These are phyloP conservation scores for Styphnolobium japonicum DNA, from an alignment of 306 rosid genomes.

Conservation along the genomic window DNA sequence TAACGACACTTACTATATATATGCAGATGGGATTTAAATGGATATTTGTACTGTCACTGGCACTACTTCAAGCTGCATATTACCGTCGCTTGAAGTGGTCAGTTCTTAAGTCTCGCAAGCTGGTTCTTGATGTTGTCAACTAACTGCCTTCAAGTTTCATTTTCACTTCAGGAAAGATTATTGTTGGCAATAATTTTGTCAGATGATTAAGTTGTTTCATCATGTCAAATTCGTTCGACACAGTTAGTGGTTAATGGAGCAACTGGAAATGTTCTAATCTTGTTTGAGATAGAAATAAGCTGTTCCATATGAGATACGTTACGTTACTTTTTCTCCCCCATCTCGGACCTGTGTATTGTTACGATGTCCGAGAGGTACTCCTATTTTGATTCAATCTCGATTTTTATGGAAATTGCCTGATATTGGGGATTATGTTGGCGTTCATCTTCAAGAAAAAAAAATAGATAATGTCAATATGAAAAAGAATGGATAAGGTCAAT, in stretches of 20 bases:
- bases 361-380: background rate
- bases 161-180: constrained; percentile 37
- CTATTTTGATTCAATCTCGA: background rate
- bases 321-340: background rate
- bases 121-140: constrained; percentile 95
- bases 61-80: constrained; percentile 90
- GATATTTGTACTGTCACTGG: constrained; percentile 92
- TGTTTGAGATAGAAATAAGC: constrained; percentile 38
- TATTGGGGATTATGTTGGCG: background rate
- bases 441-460: background rate
- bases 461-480: too few relatives aligned
- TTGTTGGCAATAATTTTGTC: constrained; percentile 61
- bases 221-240: constrained; percentile 38
- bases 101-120: constrained; percentile 91
- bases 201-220: constrained; percentile 38
- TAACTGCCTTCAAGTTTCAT: constrained; percentile 40
- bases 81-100: constrained; percentile 95
- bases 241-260: constrained; percentile 42
- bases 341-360: background rate
- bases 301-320: constrained; percentile 25
- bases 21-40: constrained; percentile 98
- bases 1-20: background rate
- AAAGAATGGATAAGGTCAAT: background rate
- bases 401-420: background rate
- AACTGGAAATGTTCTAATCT: constrained; percentile 35